Base-by-base conservation (phyloP, 176 grass and related monocot genomes). In the Dendrocalamus sinicus region DNA sequence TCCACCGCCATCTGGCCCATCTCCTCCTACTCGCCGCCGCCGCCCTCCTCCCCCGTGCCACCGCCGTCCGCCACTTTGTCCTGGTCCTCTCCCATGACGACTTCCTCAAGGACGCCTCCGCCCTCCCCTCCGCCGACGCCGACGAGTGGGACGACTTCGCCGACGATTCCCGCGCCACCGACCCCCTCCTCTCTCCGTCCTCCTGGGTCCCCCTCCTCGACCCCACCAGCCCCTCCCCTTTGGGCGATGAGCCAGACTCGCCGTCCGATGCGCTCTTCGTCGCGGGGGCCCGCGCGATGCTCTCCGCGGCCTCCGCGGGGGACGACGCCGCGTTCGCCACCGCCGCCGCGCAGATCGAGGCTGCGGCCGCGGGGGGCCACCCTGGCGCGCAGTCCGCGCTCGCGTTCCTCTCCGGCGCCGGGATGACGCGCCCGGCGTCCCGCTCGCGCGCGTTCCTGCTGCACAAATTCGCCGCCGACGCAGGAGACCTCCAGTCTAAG, bases 81-180 rank as follows among this genome's bases (percentile, higher is more conserved):
- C 79, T 98, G 22, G 93, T 98, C n/a, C 87, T 98, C 47, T 85
- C 93, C 26, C 78, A 59, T n/a, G 91, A 98, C 3, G 95, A 98
- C 59, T 87, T 98, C 71, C 88, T 92, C 86, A 89, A 94, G 79
- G 92, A 94, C 77, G 43, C 85, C 84, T 81, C 93, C 23, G 62
- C 89, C 63, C 72, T 89, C 37, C 85, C 89, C 26, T 48, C 87
- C 62, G 41, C 53, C 58, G 91, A 93, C 23, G 66, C 51, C 59
- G 86, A 81, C 35, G 95, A 94, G 20, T 99, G 96, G 96, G 96
- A 99, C 85, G 96, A 98, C 64, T 93, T 98, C 77, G 77, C 89
- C 8, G 90, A 92, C 70, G 84, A 89, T 30, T 87, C 88, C 55
- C 73, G 88, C 65, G 26, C 83, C 59, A 19, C 72, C 5, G 88